A percentile compares a stretch with the other conserved stretches of the same genome.
Conservation (phyloP, 768 basidiomycete genomes). For the Russula olivacea region DNA sequence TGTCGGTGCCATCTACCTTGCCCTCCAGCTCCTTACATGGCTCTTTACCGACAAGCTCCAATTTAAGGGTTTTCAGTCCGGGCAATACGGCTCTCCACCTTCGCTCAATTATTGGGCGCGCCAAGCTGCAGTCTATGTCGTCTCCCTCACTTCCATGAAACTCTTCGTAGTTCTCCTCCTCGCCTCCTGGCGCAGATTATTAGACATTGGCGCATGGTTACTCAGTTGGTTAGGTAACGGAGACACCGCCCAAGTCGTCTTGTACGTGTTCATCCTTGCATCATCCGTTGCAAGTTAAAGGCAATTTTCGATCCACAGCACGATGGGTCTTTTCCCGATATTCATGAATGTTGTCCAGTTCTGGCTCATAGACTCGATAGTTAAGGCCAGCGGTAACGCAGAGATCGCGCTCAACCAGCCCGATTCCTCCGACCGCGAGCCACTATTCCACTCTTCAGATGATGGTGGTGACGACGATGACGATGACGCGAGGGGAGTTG, state of each 20-base stretch:
- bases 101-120: conserved; percentile 64
- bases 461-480: conserved; percentile 25
- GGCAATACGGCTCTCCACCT: conserved; percentile 85
- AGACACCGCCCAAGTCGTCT: conserved; percentile 67
- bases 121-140: conserved; percentile 77
- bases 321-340: conserved; percentile 89
- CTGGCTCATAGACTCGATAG: conserved; percentile 91
- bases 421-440: conserved; percentile 43
- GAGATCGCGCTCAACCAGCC: conserved; percentile 37
- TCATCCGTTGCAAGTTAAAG: neutral
- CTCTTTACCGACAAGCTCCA: conserved; percentile 57
- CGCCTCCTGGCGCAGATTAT: conserved; percentile 63
- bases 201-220: conserved; percentile 78
- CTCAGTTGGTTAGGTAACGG: conserved; percentile 70
- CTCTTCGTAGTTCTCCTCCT: conserved; percentile 77
- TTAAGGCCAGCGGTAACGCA: conserved; percentile 56
- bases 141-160: conserved; percentile 83
- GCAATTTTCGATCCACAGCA: conserved; percentile 37
- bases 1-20: conserved; percentile 73
- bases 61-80: conserved; percentile 76
- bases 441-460: conserved; percentile 51
- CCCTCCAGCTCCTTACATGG: conserved; percentile 58
- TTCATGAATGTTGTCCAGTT: conserved; percentile 88
- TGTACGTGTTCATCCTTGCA: conserved; percentile 45
- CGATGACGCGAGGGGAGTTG: neutral